Conservation (phyloP, 1,284 basidiomycete genomes). For the Chondrostereum purpureum region DNA sequence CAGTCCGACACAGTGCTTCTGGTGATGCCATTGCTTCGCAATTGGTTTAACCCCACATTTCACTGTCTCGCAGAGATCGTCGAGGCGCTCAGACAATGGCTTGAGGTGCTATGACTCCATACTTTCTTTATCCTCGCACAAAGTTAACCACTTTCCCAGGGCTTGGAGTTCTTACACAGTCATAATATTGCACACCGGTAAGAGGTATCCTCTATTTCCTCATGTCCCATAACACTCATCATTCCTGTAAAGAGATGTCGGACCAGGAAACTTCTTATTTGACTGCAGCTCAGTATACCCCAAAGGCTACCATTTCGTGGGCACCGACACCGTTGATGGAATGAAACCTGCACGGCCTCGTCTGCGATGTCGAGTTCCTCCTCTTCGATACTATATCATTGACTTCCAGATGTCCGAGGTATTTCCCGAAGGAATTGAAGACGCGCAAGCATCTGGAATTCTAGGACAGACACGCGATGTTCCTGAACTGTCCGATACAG, state of each 20-base stretch:
- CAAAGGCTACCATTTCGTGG: not conserved
- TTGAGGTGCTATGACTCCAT: constrained; percentile 12
- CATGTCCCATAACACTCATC: not conserved
- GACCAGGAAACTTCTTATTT: not conserved
- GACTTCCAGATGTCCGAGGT: not conserved
- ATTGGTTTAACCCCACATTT: constrained; percentile 8
- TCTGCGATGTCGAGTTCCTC: not conserved
- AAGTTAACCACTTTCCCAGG: not conserved
- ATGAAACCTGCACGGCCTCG: not conserved
- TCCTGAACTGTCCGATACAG: not conserved
- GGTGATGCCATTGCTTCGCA: constrained; percentile 11
- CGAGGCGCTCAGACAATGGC: constrained; percentile 7
- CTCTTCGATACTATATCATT: not conserved
- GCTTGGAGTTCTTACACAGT: constrained; percentile 1
- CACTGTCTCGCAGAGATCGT: constrained; percentile 11
- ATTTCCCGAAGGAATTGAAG: not conserved
- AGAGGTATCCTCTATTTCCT: not conserved
- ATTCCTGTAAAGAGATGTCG: not conserved
- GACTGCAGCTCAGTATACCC: not conserved
- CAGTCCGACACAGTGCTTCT: constrained; percentile 10
- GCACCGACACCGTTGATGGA: not conserved
- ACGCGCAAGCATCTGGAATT: not conserved
- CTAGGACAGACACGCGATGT: not conserved
- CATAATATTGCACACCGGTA: not conserved
- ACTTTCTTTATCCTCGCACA: not conserved